Base-by-base conservation (phyloP, 2,329 filamentous ascomycete species). In the Fusarium musae region DNA sequence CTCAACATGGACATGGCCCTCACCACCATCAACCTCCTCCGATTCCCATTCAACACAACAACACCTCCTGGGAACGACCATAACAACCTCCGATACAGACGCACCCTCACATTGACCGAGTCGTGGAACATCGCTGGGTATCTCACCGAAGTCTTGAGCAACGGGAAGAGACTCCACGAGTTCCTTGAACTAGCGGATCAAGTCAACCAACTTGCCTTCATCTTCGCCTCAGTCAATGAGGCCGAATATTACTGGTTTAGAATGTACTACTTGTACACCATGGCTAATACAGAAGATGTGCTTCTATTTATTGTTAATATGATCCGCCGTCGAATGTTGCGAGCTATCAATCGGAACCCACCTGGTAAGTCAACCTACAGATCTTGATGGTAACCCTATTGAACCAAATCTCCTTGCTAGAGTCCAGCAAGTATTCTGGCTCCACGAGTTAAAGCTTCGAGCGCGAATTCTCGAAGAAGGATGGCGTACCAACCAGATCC, bases 181-280 rank as follows among this genome's bases (percentile, higher is more conserved):
- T 67, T 73, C 6, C 49, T 73, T 5, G 58, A 73, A 13, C 28
- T 73, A 2, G 49, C 66, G 0, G 66, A 70, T 6, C 58, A 21
- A 7, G 37, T 71, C 9, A 62, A 39, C 6, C 57, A 63, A 16
- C 46, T 73, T 5, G 23, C 66, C 2, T 46, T 23, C 0, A 21
- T 49, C 1, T 73, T 53, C 9, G 53, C 44, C 8, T 28, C 37
- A 1, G 23, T 56, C 2, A 9, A 21, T 2, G 4, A 58, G 15
- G 34, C 34, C 1, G 9, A 36, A 17, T 17, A 36, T 36, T 36
- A 36, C 34, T 36, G 34, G 34, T 36, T 36, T 9, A 17, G 16
- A 36, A 17, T 36, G 34, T 36, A 36, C 34, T 36, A 36, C 17
- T 36, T 36, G 34, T 36, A 36, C 34, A 36, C 34, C 16, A 36